A percentile compares a stretch with the other conserved stretches of the same genome.
These are phyloP conservation scores for Nothophaeocryptopus gaeumannii DNA, from an alignment of 2,329 filamentous ascomycete genomes.

Conservation along the genomic window DNA sequence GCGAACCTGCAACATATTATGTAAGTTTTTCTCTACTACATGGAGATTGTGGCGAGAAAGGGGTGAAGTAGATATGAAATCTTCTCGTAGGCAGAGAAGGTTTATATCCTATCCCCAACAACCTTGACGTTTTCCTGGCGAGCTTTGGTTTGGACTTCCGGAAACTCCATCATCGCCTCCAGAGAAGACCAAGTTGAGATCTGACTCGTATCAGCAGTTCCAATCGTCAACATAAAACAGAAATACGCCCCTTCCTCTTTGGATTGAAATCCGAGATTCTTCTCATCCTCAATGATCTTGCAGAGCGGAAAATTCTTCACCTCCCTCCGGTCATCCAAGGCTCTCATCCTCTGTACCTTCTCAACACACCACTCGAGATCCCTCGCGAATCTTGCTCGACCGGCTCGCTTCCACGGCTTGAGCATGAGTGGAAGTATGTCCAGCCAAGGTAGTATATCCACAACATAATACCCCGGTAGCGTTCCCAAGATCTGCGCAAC, in stretches of 20 bases:
- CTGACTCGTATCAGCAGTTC: conserved; percentile 10
- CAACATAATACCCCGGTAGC: conserved; percentile 1
- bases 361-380: conserved; percentile 4
- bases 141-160: conserved; percentile 52
- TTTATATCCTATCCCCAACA: conserved; percentile 18
- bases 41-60: too few relatives aligned
- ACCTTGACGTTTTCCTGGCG: conserved; percentile 46
- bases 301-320: conserved; percentile 5
- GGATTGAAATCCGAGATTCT: conserved; percentile 7
- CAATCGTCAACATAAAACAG: conserved; percentile 10
- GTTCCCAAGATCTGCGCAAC: conserved; percentile 4
- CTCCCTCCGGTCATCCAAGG: neutral
- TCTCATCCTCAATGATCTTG: conserved; percentile 12
- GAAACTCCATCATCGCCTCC: conserved; percentile 39
- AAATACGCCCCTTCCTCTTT: conserved; percentile 12
- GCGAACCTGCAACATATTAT: too few relatives aligned
- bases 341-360: conserved; percentile 2
- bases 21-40: too few relatives aligned
- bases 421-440: conserved; percentile 3
- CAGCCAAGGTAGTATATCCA: conserved; percentile 7
- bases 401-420: conserved; percentile 10
- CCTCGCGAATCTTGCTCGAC: conserved; percentile 4
- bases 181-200: conserved; percentile 17
- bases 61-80: conserved; percentile 24
- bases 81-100: conserved; percentile 15